Base-by-base conservation (phyloP, 2,329 filamentous ascomycete species). In the Grosmannia clavigera region DNA sequence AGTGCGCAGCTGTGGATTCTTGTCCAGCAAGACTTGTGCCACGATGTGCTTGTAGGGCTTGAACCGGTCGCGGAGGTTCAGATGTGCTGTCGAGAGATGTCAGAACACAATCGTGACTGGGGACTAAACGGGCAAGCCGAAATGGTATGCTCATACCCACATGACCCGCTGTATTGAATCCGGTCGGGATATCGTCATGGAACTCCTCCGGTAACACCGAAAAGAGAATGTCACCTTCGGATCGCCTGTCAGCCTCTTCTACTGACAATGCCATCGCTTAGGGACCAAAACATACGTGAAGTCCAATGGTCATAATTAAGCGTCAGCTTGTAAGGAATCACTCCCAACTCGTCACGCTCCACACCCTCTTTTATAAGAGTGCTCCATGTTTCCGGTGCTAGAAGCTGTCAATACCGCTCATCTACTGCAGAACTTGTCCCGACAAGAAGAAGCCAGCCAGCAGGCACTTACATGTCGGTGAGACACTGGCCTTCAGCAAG, bases 161-260 rank as follows among this genome's bases (percentile, higher is more conserved):
- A 67, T 97, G 92, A 25, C 94, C 92, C 43, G 92, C 91, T 43
- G 86, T 85, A 60, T 90, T 90, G 76, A 95, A 97, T 56, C 91
- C 90, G 38, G 84, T 82, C 3, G 92, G 92, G 38, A 94, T 84
- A 66, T 95, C 91, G 50, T 86, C 85, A 65, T 91, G 84, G 29
- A 88, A 78, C 55, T 90, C 85, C 65, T 91, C 85, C 0, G 92
- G 92, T 1, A 99, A 78, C 60, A 96, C 83, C 3, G 90, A 83
- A 56, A 78, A 78, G 69, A 96, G 88, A 48, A 99, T 87, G 66
- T 97, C 92, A 63, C 87, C 86, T 88, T 59, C 46, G 5, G 25
- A 12, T 3, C 3, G 60, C 48, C 25, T 29, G 62, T 72, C 60
- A 69, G 66, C 58, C 19, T 56, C n/a, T 10, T 43, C 3, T 9